These are phyloP conservation scores for Lathyrus aphaca DNA, from an alignment of 306 rosid species.

Conservation along the genomic window DNA sequence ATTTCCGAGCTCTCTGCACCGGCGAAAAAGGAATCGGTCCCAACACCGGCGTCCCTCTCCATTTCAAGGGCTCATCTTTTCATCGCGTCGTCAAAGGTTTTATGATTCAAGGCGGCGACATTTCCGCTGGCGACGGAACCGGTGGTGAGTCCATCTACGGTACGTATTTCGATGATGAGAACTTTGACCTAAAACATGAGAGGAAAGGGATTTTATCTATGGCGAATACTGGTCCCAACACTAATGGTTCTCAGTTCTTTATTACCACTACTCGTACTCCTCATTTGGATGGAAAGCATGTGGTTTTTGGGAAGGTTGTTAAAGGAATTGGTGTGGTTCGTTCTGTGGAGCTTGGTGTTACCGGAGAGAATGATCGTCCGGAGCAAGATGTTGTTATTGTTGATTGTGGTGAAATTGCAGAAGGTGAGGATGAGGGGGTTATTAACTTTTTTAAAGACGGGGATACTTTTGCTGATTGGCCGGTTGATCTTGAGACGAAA, in stretches of 20 bases:
- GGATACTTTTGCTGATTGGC: constrained; percentile 76
- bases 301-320: constrained; percentile 68
- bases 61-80: constrained; percentile 68
- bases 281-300: constrained; percentile 81
- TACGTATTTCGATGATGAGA: constrained; percentile 68
- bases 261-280: constrained; percentile 60
- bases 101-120: constrained; percentile 86
- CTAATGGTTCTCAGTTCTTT: constrained; percentile 76
- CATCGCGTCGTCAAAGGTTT: constrained; percentile 78
- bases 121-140: constrained; percentile 62
- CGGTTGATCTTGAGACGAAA: constrained; percentile 61
- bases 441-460: constrained; percentile 72
- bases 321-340: constrained; percentile 84
- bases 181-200: constrained; percentile 73
- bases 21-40: constrained; percentile 71
- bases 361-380: constrained; percentile 53
- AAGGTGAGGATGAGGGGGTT: constrained; percentile 67
- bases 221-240: constrained; percentile 69
- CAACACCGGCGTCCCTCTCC: constrained; percentile 57
- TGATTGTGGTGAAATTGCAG: constrained; percentile 66
- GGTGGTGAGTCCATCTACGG: constrained; percentile 87
- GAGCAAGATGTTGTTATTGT: constrained; percentile 50
- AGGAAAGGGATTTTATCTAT: constrained; percentile 73
- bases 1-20: constrained; percentile 77
- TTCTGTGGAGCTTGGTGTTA: constrained; percentile 52